Evolutionary conservation across 306 rosid species (phyloP).

Genomic region (Pterocarpus macrocarpus): DNA sequence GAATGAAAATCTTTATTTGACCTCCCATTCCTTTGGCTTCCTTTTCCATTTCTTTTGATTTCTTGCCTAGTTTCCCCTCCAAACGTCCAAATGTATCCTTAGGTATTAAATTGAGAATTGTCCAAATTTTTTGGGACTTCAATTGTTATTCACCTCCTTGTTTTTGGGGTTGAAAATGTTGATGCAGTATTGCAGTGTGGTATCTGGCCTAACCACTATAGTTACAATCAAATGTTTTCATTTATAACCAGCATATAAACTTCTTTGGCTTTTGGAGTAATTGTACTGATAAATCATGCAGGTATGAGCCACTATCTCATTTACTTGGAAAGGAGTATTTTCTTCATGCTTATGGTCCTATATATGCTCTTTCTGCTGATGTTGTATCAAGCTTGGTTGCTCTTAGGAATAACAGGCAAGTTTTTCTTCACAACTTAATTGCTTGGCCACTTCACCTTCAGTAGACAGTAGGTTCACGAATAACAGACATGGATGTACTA

Average conservation of each 20-base stretch:
- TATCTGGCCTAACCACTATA: background rate
- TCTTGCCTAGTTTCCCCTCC: background rate
- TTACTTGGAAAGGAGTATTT: slow-evolving; percentile 97
- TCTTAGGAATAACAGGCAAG: slow-evolving; percentile 86
- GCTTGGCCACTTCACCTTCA: slow-evolving; percentile 32
- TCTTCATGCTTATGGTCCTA: slow-evolving; percentile 98
- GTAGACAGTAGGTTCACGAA: slow-evolving; percentile 9
- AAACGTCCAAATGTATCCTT: background rate
- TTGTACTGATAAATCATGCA: slow-evolving; percentile 48
- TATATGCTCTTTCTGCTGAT: slow-evolving; percentile 92
- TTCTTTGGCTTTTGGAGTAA: slow-evolving; percentile 28
- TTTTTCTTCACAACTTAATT: slow-evolving; percentile 27
- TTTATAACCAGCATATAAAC: slow-evolving; percentile 12
- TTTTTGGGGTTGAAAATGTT: slow-evolving; percentile 1
- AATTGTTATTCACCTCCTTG: slow-evolving; percentile 18
- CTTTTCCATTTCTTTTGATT: background rate
- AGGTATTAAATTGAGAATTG: slow-evolving; percentile 10
- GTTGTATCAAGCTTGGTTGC: slow-evolving; percentile 96
- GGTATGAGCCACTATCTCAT: slow-evolving; percentile 84
- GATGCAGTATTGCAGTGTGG: background rate
- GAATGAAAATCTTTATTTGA: slow-evolving; percentile 4
- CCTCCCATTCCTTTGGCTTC: background rate
- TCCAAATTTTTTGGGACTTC: background rate
- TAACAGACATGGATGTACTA: background rate
- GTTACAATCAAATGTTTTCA: background rate